Evolutionary conservation across 306 rosid species (phyloP).

Genomic region (Potentilla sterilis): DNA sequence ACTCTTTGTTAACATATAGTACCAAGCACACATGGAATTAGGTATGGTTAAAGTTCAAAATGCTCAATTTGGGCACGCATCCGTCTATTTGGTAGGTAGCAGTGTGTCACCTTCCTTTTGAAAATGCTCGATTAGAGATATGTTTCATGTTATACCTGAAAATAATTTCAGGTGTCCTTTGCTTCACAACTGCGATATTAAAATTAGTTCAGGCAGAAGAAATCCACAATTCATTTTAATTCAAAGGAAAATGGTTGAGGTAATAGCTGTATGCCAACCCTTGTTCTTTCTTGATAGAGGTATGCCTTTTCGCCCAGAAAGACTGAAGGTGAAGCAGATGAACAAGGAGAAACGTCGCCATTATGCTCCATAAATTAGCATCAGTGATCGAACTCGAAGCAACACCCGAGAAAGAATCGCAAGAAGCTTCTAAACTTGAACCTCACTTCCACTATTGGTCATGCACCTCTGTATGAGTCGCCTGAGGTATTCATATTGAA

Average conservation of each 20-base stretch:
- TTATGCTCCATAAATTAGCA: not conserved
- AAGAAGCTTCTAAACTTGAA: slow-evolving; percentile 16
- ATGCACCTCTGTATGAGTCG: slow-evolving; percentile 39
- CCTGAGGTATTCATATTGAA: not conserved
- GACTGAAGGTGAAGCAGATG: slow-evolving; percentile 3
- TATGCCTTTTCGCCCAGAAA: not conserved
- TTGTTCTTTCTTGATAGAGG: not conserved
- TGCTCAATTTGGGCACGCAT: not conserved
- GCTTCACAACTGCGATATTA: not conserved
- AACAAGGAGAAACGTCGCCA: slow-evolving; percentile 1
- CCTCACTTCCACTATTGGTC: slow-evolving; percentile 9
- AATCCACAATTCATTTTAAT: not conserved
- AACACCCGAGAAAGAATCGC: not conserved
- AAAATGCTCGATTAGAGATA: not conserved
- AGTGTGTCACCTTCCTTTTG: not conserved
- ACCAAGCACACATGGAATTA: not conserved
- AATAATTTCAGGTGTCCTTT: not conserved
- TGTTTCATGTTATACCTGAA: not conserved
- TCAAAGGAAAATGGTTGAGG: not conserved
- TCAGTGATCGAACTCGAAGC: too few species aligned
- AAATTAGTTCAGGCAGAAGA: not conserved
- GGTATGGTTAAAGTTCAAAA: not conserved
- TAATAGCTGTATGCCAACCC: not conserved
- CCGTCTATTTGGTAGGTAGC: not conserved
- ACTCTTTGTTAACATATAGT: not conserved